A percentile compares a stretch with the other conserved stretches of the same genome.
These are phyloP conservation scores for Trichoderma atrobrunneum DNA, from an alignment of 2,329 filamentous ascomycete species.

Conservation along the genomic window DNA sequence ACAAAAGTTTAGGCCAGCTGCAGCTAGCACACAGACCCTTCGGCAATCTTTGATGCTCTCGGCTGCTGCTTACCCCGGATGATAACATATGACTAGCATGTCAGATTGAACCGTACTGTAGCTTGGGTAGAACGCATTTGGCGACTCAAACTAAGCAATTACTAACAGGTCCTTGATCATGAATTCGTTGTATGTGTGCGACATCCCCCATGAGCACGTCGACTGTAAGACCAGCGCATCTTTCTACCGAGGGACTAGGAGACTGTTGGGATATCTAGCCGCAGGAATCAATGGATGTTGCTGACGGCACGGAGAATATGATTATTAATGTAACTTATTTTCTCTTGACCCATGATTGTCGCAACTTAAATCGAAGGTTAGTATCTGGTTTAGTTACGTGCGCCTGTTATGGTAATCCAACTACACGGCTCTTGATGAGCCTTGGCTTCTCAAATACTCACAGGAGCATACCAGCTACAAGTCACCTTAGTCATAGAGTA, in stretches of 20 bases:
- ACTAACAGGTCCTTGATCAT: neutral
- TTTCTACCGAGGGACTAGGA: neutral
- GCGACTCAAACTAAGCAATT: neutral
- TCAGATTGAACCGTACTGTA: neutral
- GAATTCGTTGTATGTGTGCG: neutral
- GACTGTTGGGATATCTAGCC: neutral
- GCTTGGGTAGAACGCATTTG: neutral
- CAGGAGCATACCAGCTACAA: neutral
- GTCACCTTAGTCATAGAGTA: no score
- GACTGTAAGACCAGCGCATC: neutral
- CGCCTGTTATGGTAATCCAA: neutral
- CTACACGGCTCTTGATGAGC: neutral
- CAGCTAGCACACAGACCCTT: neutral
- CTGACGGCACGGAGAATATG: neutral
- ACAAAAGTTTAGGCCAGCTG: neutral
- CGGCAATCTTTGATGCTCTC: neutral
- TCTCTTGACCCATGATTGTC: neutral
- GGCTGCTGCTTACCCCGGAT: neutral
- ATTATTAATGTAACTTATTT: neutral
- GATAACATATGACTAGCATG: neutral
- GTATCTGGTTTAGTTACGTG: neutral
- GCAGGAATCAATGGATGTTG: neutral
- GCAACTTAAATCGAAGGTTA: neutral
- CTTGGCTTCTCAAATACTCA: neutral
- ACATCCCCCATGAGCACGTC: neutral